These are phyloP conservation scores for Lichenothelia convexa DNA, from an alignment of 495 filamentous ascomycete genomes.

Conservation along the genomic window DNA sequence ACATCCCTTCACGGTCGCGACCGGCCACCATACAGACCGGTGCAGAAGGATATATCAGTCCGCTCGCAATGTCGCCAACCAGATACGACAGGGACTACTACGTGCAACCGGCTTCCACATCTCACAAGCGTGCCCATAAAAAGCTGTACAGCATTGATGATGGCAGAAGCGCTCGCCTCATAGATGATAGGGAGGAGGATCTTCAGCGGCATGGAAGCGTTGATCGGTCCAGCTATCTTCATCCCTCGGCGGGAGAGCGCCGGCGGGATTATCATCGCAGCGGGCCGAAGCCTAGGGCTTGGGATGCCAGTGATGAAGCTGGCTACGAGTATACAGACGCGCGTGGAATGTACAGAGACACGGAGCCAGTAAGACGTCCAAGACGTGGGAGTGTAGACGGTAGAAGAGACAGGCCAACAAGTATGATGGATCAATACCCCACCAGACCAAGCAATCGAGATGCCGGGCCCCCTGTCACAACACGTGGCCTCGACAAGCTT, in stretches of 20 bases:
- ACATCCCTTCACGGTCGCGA: conserved; percentile 1
- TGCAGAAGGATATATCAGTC: conserved; percentile 7
- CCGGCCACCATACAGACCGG: conserved; percentile 11
- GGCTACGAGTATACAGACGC: conserved; percentile 23
- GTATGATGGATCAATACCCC: conserved; percentile 13
- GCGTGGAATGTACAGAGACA: conserved; percentile 22
- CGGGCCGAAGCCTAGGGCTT: conserved; percentile 5
- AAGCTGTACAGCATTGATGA: conserved; percentile 21
- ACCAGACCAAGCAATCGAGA: conserved; percentile 7
- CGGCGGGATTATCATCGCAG: conserved; percentile 15
- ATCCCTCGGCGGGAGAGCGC: conserved; percentile 7
- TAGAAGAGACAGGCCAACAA: conserved; percentile 18
- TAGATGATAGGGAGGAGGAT: conserved; percentile 9
- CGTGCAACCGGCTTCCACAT: conserved; percentile 11
- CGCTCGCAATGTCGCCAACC: conserved; percentile 3
- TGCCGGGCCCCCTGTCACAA: conserved; percentile 21
- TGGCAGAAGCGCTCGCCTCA: conserved; percentile 9
- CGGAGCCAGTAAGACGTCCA: conserved; percentile 21
- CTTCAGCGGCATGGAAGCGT: conserved; percentile 11
- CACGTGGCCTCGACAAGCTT: conserved; percentile 22
- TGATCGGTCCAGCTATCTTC: conserved; percentile 7
- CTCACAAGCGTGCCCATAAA: conserved; percentile 15
- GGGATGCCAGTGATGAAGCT: conserved; percentile 14
- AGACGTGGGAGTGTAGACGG: conserved; percentile 17
- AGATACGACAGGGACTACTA: conserved; percentile 9